Evolutionary conservation across 139 green algal species (phyloP), one percentile per base, ranked within the genome.

Genomic region (Micractinium conductrix): DNA sequence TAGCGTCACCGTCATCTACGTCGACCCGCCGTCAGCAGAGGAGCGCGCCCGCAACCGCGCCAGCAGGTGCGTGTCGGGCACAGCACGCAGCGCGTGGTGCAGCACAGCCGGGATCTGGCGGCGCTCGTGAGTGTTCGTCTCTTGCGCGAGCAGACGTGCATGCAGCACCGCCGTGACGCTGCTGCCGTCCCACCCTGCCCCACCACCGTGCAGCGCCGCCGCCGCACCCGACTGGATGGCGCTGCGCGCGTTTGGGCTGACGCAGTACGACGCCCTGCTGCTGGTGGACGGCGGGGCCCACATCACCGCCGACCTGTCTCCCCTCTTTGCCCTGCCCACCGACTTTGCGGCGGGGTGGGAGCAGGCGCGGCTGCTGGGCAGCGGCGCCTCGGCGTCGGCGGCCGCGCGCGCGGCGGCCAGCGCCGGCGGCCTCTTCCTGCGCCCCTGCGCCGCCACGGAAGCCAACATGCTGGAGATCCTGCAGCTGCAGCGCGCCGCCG

Each of bases 231-330:
- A 79, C 73, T 89, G 80, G 72, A 35, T 89, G 37, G 81, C 84
- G 73, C 63, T 89, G 43, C 74, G 76, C 17, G 85, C 85, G 30
- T 89, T 81, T 69, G 48, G 53, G 33, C 71, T 89, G 24, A 87
- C 85, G 33, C 72, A 89, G 74, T 89, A 81, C 78, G 85, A 87
- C 33, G 78, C 85, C 2, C 28, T 89, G 1, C 53, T 89, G 30
- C 38, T 89, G 45, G 35, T 89, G 62, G 85, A 89, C 65, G 50
- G 40, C 53, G 69, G 81, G n/a, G 83, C 65, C 3, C 28, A 58
- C 19, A n/a, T 89, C 3, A 33, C 68, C 1, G 74, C 50, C 4
- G 44, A 76, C 35, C 21, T 87, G 26, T 26, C 35, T 26, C 73
- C 43, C 30, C 73, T 87, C 35, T 87, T 80, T 63, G 26, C 30